Base-by-base conservation (phyloP, 2,329 filamentous ascomycete genomes). In the Huntiella bhutanensis region DNA sequence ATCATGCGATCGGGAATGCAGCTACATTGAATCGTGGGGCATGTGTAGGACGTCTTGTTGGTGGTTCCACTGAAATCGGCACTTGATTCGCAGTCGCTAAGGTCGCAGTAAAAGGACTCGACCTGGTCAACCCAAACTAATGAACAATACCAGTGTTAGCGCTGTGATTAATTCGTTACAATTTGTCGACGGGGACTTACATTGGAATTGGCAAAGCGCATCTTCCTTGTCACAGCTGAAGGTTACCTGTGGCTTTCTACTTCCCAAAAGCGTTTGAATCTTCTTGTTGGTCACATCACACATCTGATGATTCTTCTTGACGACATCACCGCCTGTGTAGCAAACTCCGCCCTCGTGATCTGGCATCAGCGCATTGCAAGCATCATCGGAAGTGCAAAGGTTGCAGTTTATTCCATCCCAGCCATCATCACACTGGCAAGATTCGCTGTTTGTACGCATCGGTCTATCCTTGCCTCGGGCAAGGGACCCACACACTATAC, bases 321-420 rank as follows among this genome's bases (percentile, higher is more conserved):
- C 80, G 8, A 92, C 80, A 54, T 93, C 76, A 40, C 88, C 88
- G 54, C 88, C 80, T 57, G 83, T 80, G 60, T 95, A 96, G 65
- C 91, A 98, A 8, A 94, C 78, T 32, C 86, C 91, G 40, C 80
- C 85, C 51, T 84, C 73, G 3, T 74, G 74, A 11, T 80, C 77
- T 3, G 84, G 83, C 78, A 93, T 93, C 62, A 98, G 67, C 33
- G 83, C 78, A 59, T 91, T 76, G 58, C 91, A 98, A 12, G 82
- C 87, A 54, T 80, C 68, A 59, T 96, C 71, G 3, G 77, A 76
- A 51, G 80, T 77, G 63, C 91, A 98, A 48, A 98, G 84, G 56
- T 91, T 98, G 73, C 91, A 98, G 67, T 98, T 98, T 64, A 98
- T 88, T 52, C 91, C 91, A 36, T 75, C 75, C 91, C 91, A 98